phyloP scores from a whole-genome alignment of 345 rosid genomes.

The Pistacia integerrima region DNA sequence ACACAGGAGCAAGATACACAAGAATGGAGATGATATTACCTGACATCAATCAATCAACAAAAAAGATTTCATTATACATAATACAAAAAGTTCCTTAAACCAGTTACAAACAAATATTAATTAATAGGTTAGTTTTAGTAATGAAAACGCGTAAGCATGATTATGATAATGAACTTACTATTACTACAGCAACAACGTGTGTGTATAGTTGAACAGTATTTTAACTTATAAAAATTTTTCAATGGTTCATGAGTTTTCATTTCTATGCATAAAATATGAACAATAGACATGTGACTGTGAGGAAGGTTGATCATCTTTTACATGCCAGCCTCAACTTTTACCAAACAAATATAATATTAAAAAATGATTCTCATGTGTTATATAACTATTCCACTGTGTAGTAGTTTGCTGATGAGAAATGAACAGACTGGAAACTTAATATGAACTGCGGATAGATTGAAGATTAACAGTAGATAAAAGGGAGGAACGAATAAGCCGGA shows the following conservation, averaged over 20 bases:
- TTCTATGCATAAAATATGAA: neutral
- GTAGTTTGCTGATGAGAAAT: too few species aligned
- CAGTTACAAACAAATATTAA: neutral
- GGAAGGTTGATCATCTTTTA: slow-evolving; percentile 16
- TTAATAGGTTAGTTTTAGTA: too few species aligned
- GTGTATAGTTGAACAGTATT: slow-evolving; percentile 5
- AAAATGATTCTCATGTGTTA: neutral
- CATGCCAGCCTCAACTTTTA: neutral
- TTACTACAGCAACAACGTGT: neutral
- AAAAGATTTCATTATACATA: neutral
- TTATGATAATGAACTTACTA: neutral
- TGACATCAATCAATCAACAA: slow-evolving; percentile 23
- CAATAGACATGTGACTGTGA: neutral
- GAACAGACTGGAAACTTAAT: too few species aligned
- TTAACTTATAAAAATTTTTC: neutral
- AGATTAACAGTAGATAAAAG: neutral
- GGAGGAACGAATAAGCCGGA: neutral
- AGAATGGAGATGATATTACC: slow-evolving; percentile 75
- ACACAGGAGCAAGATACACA: slow-evolving; percentile 88
- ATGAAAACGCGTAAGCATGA: neutral
- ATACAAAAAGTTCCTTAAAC: too few species aligned
- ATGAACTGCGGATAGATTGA: too few species aligned
- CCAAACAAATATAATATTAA: too few species aligned
- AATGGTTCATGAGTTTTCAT: neutral
- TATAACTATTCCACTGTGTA: too few species aligned